These are phyloP conservation scores for Daphne laureola DNA, from an alignment of 441 rosid species.

Conservation along the genomic window DNA sequence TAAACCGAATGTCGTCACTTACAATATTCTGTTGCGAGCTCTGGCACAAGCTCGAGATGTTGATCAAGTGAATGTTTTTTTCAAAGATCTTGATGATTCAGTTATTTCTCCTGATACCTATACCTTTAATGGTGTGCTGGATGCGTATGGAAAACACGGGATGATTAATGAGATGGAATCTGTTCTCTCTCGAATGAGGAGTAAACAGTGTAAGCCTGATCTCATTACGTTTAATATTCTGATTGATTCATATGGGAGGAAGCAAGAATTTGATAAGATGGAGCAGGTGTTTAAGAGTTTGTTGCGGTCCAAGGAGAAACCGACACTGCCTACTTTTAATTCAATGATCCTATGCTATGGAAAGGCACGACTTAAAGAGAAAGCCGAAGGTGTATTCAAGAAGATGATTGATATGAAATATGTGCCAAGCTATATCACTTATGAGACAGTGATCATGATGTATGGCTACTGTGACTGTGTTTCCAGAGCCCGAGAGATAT, in stretches of 20 bases:
- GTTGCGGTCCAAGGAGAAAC: slow-evolving; percentile 66
- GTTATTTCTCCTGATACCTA: slow-evolving; percentile 59
- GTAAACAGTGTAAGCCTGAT: slow-evolving; percentile 67
- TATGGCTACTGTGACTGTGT: slow-evolving; percentile 68
- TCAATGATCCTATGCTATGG: slow-evolving; percentile 86
- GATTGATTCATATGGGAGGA: slow-evolving; percentile 81
- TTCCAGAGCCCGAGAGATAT: slow-evolving; percentile 63
- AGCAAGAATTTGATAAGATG: slow-evolving; percentile 88
- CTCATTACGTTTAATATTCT: slow-evolving; percentile 69
- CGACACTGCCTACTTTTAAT: slow-evolving; percentile 80
- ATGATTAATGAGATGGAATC: slow-evolving; percentile 87
- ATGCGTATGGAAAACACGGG: slow-evolving; percentile 87
- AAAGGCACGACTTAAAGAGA: slow-evolving; percentile 68
- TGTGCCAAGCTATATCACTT: slow-evolving; percentile 56
- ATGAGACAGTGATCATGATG: slow-evolving; percentile 70
- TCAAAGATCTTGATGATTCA: slow-evolving; percentile 65
- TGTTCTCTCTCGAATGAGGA: slow-evolving; percentile 69
- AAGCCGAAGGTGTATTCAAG: slow-evolving; percentile 50
- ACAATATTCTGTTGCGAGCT: slow-evolving; percentile 80
- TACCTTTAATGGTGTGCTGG: slow-evolving; percentile 86
- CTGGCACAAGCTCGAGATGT: slow-evolving; percentile 71
- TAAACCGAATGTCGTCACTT: slow-evolving; percentile 79
- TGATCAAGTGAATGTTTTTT: slow-evolving; percentile 57
- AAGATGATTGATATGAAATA: slow-evolving; percentile 67
- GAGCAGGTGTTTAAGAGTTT: slow-evolving; percentile 83